Evolutionary conservation across 176 grass and related monocot species (phyloP), one percentile per base, ranked within the genome.

Genomic region (Aechmea fasciata): DNA sequence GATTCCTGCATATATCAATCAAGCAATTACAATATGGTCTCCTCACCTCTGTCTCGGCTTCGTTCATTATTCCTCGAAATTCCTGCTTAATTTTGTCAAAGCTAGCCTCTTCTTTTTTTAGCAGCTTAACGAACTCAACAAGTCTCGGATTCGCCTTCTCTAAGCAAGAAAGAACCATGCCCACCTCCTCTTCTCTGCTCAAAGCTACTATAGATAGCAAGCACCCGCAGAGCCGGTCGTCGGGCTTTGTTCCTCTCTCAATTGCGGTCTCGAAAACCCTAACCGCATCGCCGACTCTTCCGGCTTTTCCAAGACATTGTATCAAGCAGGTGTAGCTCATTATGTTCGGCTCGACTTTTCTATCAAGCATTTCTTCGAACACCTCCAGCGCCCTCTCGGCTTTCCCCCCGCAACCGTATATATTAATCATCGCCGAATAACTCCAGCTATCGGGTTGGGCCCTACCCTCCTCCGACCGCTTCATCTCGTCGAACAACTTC

Each of bases 241-340:
- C 92, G 0, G 82, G 87, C 41, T n/a, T 75, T 69, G 83, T 83
- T 1, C 88, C 86, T 50, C 78, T 76, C 50, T 83, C 67, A 48
- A 87, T 9, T 9, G 88, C 85, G 0, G 73, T 49, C 41, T 87
- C 63, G 2, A 96, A 90, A 25, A 92, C 86, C 74, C 62, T 80
- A 26, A 78, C 78, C 0, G 89, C 88, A 2, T 89, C 81, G 0
- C 49, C 57, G 33, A 89, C 81, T 78, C 92, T 83, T 50, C 70
- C 68, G 0, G 83, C 78, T 77, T 96, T 96, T 15, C 88, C 86
- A 12, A 96, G 77, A 83, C 86, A 96, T 18, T 86, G 85, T 47
- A 96, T 91, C n/a, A 96, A 80, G 12, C 87, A 89, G 49, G 92
- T 96, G 81, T 86, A 89, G 81, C 85, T 82, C 85, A 91, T 96